A percentile compares a stretch with the other conserved stretches of the same genome.
phyloP scores from a whole-genome alignment of 1,284 basidiomycete genomes.

The Moniliella sp. region DNA sequence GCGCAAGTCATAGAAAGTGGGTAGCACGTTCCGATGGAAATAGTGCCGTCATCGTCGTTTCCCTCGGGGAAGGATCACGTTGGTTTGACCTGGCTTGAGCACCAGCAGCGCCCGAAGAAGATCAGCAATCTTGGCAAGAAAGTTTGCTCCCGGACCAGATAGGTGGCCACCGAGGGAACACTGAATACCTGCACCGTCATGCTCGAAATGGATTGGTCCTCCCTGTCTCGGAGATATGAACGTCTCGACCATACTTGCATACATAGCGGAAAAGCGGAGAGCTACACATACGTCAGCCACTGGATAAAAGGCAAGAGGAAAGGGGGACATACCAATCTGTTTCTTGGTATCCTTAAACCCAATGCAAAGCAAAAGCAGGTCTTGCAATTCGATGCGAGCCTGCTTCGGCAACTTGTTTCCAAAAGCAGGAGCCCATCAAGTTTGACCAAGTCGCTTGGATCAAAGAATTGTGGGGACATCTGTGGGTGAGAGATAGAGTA shows the following conservation, averaged over 20 bases:
- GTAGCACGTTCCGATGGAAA: too few relatives aligned
- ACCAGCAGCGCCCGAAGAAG: too few relatives aligned
- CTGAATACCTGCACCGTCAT: conserved; percentile 32
- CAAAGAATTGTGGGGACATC: conserved; percentile 22
- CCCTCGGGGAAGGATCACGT: too few relatives aligned
- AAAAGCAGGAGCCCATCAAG: conserved; percentile 25
- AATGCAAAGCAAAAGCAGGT: conserved; percentile 57
- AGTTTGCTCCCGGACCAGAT: conserved; percentile 15
- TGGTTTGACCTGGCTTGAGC: too few relatives aligned
- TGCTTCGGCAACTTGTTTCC: conserved; percentile 30
- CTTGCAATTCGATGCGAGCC: conserved; percentile 50
- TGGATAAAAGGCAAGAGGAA: background rate
- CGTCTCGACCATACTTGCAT: conserved; percentile 24
- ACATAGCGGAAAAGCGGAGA: conserved; percentile 16
- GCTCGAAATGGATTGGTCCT: conserved; percentile 30
- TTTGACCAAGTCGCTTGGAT: conserved; percentile 12
- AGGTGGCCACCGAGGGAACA: conserved; percentile 25
- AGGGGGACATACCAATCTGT: conserved; percentile 45
- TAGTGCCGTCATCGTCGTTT: too few relatives aligned
- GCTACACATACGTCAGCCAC: conserved; percentile 1
- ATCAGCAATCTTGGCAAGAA: conserved; percentile 16
- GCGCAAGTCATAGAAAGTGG: conserved; percentile 27
- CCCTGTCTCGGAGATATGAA: conserved; percentile 28
- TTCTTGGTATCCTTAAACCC: conserved; percentile 55
- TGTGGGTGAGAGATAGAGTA: conserved; percentile 7